Base-by-base conservation (phyloP, 345 rosid genomes). In the Stellera chamaejasme region DNA sequence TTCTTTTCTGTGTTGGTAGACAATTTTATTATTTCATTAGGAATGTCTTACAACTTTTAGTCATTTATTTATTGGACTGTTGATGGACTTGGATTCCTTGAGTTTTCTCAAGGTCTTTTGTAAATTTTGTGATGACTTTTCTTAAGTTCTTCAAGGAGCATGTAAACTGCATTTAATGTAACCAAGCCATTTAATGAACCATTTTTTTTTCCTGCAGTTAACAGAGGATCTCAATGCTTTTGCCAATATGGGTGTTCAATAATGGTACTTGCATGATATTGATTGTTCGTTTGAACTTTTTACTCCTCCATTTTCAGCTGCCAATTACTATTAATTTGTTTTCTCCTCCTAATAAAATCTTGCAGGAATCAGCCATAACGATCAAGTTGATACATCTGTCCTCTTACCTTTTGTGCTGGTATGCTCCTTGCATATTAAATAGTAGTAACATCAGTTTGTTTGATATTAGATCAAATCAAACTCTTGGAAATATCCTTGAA, bases 21-120 rank as follows among this genome's bases (percentile, higher is more conserved):
- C 23, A 19, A 19, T 19, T 19, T 19, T 19, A 19, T 19, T 19
- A 19, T 19, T 19, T 19, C 23, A 19, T 19, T 19, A 19, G 23
- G 23, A 19, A 19, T 19, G 23, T 19, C 23, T 19, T 19, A 19
- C 23, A 19, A 19, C 23, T 19, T n/a, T n/a, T n/a, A n/a, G n/a
- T n/a, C n/a, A n/a, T n/a, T n/a, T n/a, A n/a, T n/a, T n/a, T 93
- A 93, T 43, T 93, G 96, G 99, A 93, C 96, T 0, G 97, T 87
- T 73, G 95, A 89, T 66, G 99, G 95, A 16, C 81, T 89, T 49
- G 99, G 97, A 62, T 57, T 81, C 64, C 83, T 74, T 10, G 97
- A 93, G 76, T 87, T 93, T 67, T 80, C 89, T 69, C 99, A 81
- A 63, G 51, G 75, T 64, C 45, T 72, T 70, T 44, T 47, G 3